These are phyloP conservation scores for Anisogramma anomala DNA, from an alignment of 2,329 filamentous ascomycete genomes.

Conservation along the genomic window DNA sequence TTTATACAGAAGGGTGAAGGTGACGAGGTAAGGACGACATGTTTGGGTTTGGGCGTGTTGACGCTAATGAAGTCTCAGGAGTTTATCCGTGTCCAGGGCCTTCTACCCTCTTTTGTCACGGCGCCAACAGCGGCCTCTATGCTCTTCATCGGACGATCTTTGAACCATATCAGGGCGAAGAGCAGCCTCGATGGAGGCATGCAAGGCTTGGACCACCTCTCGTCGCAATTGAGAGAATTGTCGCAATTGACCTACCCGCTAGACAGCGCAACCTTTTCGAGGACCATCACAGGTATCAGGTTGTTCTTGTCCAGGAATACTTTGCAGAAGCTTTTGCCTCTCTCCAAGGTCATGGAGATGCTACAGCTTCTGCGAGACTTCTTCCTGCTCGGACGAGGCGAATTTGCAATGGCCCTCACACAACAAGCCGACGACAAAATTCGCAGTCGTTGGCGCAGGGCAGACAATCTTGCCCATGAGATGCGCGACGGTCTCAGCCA, in stretches of 20 bases:
- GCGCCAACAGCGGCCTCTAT: slow-evolving; percentile 66
- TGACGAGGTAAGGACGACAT: slow-evolving; percentile 26
- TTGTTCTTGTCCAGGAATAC: slow-evolving; percentile 74
- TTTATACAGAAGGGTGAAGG: slow-evolving; percentile 53
- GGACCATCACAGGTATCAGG: slow-evolving; percentile 64
- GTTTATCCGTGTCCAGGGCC: slow-evolving; percentile 44
- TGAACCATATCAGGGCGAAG: slow-evolving; percentile 66
- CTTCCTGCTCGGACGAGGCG: slow-evolving; percentile 75
- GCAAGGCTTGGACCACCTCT: slow-evolving; percentile 47
- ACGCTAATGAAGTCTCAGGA: slow-evolving; percentile 28
- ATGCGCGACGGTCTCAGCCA: slow-evolving; percentile 48
- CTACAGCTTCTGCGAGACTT: slow-evolving; percentile 73
- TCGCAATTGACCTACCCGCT: slow-evolving; percentile 62
- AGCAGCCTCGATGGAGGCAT: slow-evolving; percentile 33
- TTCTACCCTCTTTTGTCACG: slow-evolving; percentile 73
- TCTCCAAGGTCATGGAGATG: slow-evolving; percentile 63
- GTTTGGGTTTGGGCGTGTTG: slow-evolving; percentile 3
- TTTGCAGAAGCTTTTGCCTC: slow-evolving; percentile 69
- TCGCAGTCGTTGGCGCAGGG: slow-evolving; percentile 57
- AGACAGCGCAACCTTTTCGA: slow-evolving; percentile 56
- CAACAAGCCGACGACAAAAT: slow-evolving; percentile 74
- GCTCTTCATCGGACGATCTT: slow-evolving; percentile 78
- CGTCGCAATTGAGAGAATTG: slow-evolving; percentile 58
- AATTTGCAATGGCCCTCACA: slow-evolving; percentile 81
- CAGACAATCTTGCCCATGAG: slow-evolving; percentile 46